These are phyloP conservation scores for Kalmanozyma brasiliensis DNA, from an alignment of 1,284 basidiomycete species.

Conservation along the genomic window DNA sequence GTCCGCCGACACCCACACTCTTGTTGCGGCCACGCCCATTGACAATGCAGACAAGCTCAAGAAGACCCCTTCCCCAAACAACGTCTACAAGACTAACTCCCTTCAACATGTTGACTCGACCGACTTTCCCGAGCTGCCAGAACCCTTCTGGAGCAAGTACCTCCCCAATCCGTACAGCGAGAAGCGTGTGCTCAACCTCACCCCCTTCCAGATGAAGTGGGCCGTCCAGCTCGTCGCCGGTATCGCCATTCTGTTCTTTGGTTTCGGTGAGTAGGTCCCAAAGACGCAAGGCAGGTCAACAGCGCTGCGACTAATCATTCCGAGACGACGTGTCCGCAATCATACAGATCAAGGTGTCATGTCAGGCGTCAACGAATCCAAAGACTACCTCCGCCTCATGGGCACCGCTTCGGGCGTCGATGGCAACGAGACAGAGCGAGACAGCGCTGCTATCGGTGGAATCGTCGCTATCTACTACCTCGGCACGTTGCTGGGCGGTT, in stretches of 20 bases:
- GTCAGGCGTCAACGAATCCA: conserved; percentile 30
- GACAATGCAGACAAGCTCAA: conserved; percentile 12
- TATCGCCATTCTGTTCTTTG: conserved; percentile 33
- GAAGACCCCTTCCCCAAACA: conserved; percentile 5
- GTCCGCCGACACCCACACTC: conserved; percentile 17
- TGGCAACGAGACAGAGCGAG: conserved; percentile 19
- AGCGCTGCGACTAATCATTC: too few species aligned
- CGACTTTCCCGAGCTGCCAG: conserved; percentile 24
- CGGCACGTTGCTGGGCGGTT: conserved; percentile 28
- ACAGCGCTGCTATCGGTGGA: conserved; percentile 20
- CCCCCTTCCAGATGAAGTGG: conserved; percentile 37
- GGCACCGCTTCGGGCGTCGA: conserved; percentile 26
- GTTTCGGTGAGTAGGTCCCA: conserved; percentile 11
- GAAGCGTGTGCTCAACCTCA: conserved; percentile 25
- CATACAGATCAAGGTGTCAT: conserved; percentile 27
- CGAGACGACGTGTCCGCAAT: too few species aligned
- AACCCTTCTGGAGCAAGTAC: conserved; percentile 30
- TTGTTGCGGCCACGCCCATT: conserved; percentile 11
- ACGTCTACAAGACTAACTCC: conserved; percentile 13
- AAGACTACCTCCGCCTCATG: conserved; percentile 33
- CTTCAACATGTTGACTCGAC: conserved; percentile 6
- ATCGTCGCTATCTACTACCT: conserved; percentile 28
- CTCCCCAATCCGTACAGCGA: conserved; percentile 24
- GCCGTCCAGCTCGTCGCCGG: conserved; percentile 31
- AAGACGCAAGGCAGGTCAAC: too few species aligned